Base-by-base conservation (phyloP, 768 basidiomycete species). In the Leccinellum rugosiceps region DNA sequence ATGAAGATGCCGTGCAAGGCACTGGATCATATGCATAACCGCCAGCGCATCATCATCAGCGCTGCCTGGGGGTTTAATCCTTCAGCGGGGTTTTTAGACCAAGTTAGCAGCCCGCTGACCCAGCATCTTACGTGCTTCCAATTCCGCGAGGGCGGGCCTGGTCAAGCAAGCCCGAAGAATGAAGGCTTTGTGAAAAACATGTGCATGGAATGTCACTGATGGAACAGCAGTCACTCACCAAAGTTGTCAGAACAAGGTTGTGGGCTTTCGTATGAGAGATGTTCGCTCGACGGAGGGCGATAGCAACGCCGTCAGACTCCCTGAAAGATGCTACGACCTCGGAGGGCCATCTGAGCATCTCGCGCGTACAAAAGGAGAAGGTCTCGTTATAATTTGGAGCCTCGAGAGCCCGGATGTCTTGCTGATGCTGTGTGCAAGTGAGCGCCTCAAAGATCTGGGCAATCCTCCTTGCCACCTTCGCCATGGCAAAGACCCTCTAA, bases 331-430 rank as follows among this genome's bases (percentile, higher is more conserved):
- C 19, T 1, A 32, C n/a, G 8, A 46, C 9, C 3, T 21, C 8
- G 9, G 56, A 23, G 5, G 52, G 61, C 6, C 61, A 58, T 2
- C 60, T 57, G 28, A 84, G 60, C 2, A 82, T 79, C 2, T 68
- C 47, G 9, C 44, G 58, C 0, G 85, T 86, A 66, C 85, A 85
- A 58, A 75, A 81, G 7, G 81, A 76, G 52, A 87, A 77, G 17
- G 75, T 81, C 1, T 87, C 84, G 26, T 79, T 78, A 57, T 91
- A 91, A 61, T 88, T 90, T 0, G 83, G 80, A 0, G 55, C 31
- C 38, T 75, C 62, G 44, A 67, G 51, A 1, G 57, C 54, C 19
- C 83, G 50, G 1, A 68, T 59, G 32, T 21, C 58, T 10, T 35
- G 6, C 7, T 43, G 14, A 13, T 35, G 6, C 7, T 43, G 14